Evolutionary conservation across 208 protist species (phyloP), one percentile per base, ranked within the genome.

Genomic region (Borovskyia barvae): DNA sequence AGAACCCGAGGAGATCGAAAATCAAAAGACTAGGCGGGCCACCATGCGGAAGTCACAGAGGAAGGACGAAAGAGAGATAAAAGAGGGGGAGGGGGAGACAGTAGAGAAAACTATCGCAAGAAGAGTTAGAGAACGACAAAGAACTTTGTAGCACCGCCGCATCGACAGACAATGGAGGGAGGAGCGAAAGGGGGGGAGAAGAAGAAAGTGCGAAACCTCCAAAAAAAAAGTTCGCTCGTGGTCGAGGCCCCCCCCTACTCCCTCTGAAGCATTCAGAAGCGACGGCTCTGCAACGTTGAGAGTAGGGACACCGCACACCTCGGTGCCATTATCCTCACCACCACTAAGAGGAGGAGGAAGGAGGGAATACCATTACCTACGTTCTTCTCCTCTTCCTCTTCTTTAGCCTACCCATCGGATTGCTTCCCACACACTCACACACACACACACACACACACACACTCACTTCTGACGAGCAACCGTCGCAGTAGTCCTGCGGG

Each of bases 141-240:
- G 14, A 41, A 49, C n/a, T n/a, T n/a, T n/a, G n/a, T n/a, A 45
- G 54, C 5, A 26, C 8, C 28, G 48, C 52, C 39, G 35, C 47
- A 42, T 39, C 63, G 57, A 25, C 41, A 22, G n/a, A n/a, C n/a
- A n/a, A n/a, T n/a, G n/a, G n/a, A n/a, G n/a, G n/a, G n/a, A n/a
- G n/a, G n/a, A n/a, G 51, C 15, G 46, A 65, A 68, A 32, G 55
- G 45, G 25, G 51, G 22, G 52, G 25, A 55, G 41, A 73, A n/a
- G 57, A 58, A 36, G 33, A 58, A 2, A 58, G 42, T 33, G 33
- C 17, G 4, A 58, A 41, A 55, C 26, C n/a, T 28, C 14, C 5
- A 39, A 17, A 65, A 54, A 15, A 37, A 53, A 53, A 15, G 45
- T 12, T 3, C 19, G 30, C 28, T 35, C 5, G 15, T 30, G 15